Evolutionary conservation across 2,329 filamentous ascomycete species (phyloP), one percentile per base, ranked within the genome.

Genomic region (Claviceps digitariae): DNA sequence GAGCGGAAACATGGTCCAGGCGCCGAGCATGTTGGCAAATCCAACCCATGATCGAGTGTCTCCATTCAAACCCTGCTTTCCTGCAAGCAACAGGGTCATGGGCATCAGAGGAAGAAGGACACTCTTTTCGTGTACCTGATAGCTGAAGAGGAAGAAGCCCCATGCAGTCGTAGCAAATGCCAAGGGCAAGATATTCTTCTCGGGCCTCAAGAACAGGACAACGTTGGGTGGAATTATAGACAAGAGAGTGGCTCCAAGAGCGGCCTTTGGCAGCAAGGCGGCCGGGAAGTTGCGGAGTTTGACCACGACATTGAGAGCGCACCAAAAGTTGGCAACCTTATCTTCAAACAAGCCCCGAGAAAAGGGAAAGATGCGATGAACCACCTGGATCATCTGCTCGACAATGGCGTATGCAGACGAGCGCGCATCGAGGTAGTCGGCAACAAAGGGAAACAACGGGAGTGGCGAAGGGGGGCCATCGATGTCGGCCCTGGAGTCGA

Each of bases 321-420:
- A 98, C 93, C 93, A 98, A 63, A 96, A 86, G 66, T 98, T 98
- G 63, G 93, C 93, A 21, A 98, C 94, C 69, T 98, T 98, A 73
- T 97, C 93, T 70, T 98, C 94, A 63, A 97, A 98, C 7, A 98
- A 73, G 3, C 93, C 93, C n/a, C 93, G 83, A 1, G 90, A 83
- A 64, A 98, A 96, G 1, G 94, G 93, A 62, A 98, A 97, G 54
- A 97, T 79, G n/a, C 93, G 85, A 66, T 96, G 88, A 12, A 96
- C 71, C 61, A 90, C 80, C 68, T 98, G 94, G 0, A 84, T 74
- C 38, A 94, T 62, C 66, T 95, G 90, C 63, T 93, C 81, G 4
- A 90, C 63, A 13, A 87, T 67, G 0, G 88, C 84, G 63, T 88
- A 93, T 62, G 88, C 83, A 64, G 79, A 76, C 1, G 87, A 81